These are phyloP conservation scores for Yamadazyma dushanensis DNA, from an alignment of 1,139 yeast genomes.

Conservation along the genomic window DNA sequence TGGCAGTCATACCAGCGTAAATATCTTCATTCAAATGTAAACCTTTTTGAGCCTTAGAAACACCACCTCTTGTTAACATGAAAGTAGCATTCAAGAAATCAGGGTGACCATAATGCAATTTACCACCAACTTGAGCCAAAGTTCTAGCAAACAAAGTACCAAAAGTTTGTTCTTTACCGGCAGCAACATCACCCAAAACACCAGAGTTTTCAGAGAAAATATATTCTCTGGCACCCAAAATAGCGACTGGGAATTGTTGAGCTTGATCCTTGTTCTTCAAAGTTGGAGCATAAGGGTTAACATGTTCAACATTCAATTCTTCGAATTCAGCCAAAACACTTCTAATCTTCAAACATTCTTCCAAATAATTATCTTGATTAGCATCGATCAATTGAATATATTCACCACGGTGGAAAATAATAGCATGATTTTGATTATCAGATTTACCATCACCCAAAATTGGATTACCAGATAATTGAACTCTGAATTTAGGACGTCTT, in stretches of 20 bases:
- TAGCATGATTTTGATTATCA: conserved; percentile 96
- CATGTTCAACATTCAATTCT: conserved; percentile 86
- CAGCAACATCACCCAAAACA: conserved; percentile 99
- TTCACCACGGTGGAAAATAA: conserved; percentile 98
- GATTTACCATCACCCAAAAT: conserved; percentile 99
- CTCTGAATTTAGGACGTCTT: conserved; percentile 97
- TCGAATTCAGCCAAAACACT: conserved; percentile 97
- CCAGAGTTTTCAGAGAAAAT: conserved; percentile 99
- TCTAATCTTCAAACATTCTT: conserved; percentile 97
- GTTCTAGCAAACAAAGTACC: conserved; percentile 99
- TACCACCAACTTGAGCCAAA: conserved; percentile 97
- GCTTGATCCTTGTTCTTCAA: conserved; percentile 43
- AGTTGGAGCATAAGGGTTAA: conserved; percentile 74
- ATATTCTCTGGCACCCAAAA: conserved; percentile 98
- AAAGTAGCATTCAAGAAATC: conserved; percentile 93
- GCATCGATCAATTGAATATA: conserved; percentile 98
- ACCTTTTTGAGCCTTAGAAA: conserved; percentile 98
- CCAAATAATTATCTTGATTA: conserved; percentile 96
- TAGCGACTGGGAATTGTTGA: conserved; percentile 78
- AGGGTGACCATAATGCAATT: conserved; percentile 98
- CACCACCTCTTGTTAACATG: conserved; percentile 99
- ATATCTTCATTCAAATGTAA: conserved; percentile 98
- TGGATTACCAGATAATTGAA: conserved; percentile 97
- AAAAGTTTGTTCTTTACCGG: conserved; percentile 99
- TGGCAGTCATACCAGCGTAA: conserved; percentile 98